Conservation (phyloP, 805 yeast species). For the Sugiyamaella smithiae region DNA sequence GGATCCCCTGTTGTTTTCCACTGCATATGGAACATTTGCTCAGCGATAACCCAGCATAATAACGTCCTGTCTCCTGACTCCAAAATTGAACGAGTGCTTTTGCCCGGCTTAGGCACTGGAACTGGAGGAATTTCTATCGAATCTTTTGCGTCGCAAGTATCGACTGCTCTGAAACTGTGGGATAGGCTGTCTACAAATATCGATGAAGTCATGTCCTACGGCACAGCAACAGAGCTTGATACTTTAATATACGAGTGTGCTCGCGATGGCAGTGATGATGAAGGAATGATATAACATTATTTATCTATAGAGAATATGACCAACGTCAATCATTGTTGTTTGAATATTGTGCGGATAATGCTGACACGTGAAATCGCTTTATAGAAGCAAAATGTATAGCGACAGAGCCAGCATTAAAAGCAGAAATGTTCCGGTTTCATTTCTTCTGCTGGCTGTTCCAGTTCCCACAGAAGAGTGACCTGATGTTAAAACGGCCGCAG, state of each 20-base stretch:
- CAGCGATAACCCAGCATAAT: slow-evolving; percentile 22
- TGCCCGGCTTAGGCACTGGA: slow-evolving; percentile 44
- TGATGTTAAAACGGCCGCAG: no score
- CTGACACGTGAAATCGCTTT: no score
- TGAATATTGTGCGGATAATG: no score
- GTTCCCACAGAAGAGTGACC: no score
- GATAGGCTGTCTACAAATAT: not conserved
- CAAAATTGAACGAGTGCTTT: slow-evolving; percentile 29
- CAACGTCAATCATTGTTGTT: no score
- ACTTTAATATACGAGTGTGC: not conserved
- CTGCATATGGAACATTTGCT: slow-evolving; percentile 38
- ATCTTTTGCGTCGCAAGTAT: slow-evolving; percentile 36
- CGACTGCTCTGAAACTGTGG: slow-evolving; percentile 18
- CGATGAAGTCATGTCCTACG: slow-evolving; percentile 2
- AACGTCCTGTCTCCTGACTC: not conserved
- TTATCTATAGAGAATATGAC: not conserved
- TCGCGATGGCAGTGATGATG: slow-evolving; percentile 2
- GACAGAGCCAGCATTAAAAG: no score
- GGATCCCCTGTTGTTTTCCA: slow-evolving; percentile 35
- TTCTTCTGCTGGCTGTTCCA: no score
- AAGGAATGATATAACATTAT: not conserved
- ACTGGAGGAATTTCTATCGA: slow-evolving; percentile 36
- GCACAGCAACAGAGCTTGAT: slow-evolving; percentile 1
- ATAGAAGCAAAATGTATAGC: no score
- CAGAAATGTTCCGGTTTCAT: no score